Conservation (phyloP, 73 alveolate genomes). For the Paramecium pentaurelia region DNA sequence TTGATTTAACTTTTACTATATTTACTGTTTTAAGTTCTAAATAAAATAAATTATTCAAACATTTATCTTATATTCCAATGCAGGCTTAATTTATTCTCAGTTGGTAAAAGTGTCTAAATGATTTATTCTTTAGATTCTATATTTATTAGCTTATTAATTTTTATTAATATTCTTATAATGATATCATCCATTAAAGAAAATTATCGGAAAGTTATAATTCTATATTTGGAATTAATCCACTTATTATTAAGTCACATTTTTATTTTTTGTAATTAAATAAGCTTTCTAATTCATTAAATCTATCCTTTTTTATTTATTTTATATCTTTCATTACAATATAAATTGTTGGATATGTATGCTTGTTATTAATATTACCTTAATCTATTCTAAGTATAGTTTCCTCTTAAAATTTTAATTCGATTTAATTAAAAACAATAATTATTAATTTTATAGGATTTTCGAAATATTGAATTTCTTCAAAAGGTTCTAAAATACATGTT, state of each 20-base stretch:
- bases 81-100: neutral
- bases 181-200: neutral
- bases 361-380: neutral
- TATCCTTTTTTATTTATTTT: neutral
- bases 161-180: neutral
- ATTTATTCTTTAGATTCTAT: neutral
- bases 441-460: neutral
- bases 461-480: neutral
- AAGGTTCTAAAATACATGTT: neutral
- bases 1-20: neutral
- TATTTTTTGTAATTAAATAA: neutral
- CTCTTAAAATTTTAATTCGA: neutral
- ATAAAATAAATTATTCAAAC: neutral
- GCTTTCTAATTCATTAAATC: neutral
- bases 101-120: neutral
- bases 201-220: neutral
- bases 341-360: neutral
- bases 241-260: neutral
- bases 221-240: neutral
- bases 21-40: neutral
- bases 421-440: neutral
- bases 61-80: neutral
- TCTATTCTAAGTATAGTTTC: neutral
- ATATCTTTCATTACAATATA: neutral
- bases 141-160: neutral